Evolutionary conservation across 495 filamentous ascomycete species (phyloP), one percentile per base, ranked within the genome.

Genomic region (Melanomma pulvis-pyrius): DNA sequence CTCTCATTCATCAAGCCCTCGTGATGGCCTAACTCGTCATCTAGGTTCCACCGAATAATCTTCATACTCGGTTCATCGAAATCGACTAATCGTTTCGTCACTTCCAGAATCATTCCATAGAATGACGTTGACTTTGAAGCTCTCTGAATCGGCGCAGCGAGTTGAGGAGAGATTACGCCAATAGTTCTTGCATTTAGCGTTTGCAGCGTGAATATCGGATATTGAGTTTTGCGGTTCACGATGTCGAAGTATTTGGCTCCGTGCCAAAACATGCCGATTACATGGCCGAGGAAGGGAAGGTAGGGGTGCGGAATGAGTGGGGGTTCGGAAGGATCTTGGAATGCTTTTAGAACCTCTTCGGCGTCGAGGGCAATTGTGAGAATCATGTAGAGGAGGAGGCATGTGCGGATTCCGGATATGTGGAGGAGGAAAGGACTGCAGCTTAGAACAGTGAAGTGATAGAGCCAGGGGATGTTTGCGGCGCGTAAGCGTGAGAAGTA

Each of bases 261-360:
- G 61, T 81, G 46, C 15, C 65, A 48, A 2, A 82, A 48, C 47
- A 82, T 55, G 2, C 76, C 76, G 12, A 82, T 21, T 19, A 82
- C 52, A 62, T 83, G 82, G 17, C 82, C 81, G 36, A 83, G 54
- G 13, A 79, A 67, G 1, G 82, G 82, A 29, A 84, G 76, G n/a
- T 52, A 47, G 15, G 64, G 70, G n/a, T 68, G 68, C 4, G 82
- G 65, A 3, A 74, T 60, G 19, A 65, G 54, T 0, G 80, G 79
- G 5, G 82, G 81, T 70, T 84, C 82, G 7, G 73, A 75, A 0
- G 77, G 71, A 63, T 82, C 80, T 54, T 59, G 57, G 24, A 56
- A 11, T 49, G 34, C 29, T 6, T 25, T 15, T 2, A 71, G 52
- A 28, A 61, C n/a, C 22, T 34, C 22, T 34, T 65, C 62, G 34